Evolutionary conservation across 495 filamentous ascomycete genomes (phyloP).

Genomic region (Penicillium silybi): DNA sequence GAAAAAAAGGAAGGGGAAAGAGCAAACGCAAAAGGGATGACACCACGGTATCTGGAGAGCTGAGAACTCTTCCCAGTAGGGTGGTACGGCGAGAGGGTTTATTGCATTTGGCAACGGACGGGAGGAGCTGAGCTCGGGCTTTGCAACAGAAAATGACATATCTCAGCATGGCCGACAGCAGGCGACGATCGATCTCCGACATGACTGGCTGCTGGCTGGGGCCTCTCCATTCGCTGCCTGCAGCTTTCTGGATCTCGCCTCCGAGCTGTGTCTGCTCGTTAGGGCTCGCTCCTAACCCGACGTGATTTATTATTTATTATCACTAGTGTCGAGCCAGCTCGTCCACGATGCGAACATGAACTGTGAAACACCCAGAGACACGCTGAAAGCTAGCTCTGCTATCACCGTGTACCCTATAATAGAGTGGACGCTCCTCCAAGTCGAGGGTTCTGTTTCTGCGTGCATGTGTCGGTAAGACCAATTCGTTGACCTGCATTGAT

Average conservation of each 20-base stretch:
- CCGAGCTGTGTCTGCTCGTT: slow-evolving; percentile 3
- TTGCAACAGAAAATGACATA: slow-evolving; percentile 26
- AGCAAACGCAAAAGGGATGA: slow-evolving; percentile 6
- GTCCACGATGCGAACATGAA: not conserved
- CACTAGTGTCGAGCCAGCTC: slow-evolving; percentile 7
- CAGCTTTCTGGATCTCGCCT: slow-evolving; percentile 23
- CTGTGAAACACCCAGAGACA: slow-evolving; percentile 14
- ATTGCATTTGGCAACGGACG: slow-evolving; percentile 19
- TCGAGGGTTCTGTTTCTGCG: slow-evolving; percentile 3
- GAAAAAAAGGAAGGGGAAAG: slow-evolving; percentile 4
- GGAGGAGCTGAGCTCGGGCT: slow-evolving; percentile 21
- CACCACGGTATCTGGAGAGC: not conserved
- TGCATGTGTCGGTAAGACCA: slow-evolving; percentile 14
- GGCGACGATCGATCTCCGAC: slow-evolving; percentile 3
- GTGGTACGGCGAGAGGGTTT: slow-evolving; percentile 19
- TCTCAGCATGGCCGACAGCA: slow-evolving; percentile 14
- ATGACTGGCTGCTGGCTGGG: slow-evolving; percentile 18
- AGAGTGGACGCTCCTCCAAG: not conserved
- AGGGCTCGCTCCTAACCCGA: slow-evolving; percentile 5
- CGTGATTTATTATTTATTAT: slow-evolving; percentile 3
- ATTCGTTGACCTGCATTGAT: slow-evolving; percentile 14
- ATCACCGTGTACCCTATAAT: slow-evolving; percentile 12
- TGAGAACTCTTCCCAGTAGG: slow-evolving; percentile 13
- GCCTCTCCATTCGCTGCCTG: slow-evolving; percentile 13
- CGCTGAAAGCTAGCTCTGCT: not conserved